These are phyloP conservation scores for Colletotrichum sp. DNA, from an alignment of 2,329 filamentous ascomycete genomes.

Conservation along the genomic window DNA sequence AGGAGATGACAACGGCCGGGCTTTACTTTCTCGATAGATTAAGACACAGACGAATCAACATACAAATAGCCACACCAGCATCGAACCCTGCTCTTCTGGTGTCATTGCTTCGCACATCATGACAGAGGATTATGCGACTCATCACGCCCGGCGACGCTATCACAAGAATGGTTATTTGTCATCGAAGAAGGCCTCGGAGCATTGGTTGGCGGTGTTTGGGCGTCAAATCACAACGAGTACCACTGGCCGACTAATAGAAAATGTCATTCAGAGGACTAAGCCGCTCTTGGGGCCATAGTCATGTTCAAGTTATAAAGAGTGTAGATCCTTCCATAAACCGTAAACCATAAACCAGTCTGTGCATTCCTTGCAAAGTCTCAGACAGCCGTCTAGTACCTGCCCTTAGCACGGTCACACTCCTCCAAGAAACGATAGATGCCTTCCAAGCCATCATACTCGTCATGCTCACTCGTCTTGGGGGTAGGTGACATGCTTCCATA, in stretches of 20 bases:
- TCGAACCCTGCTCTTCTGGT: not conserved
- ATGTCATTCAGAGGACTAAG: constrained; percentile 16
- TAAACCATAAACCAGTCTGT: not conserved
- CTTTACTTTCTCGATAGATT: not conserved
- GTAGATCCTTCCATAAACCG: constrained; percentile 21
- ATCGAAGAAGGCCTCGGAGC: not conserved
- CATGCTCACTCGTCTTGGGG: constrained; percentile 44
- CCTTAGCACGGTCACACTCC: constrained; percentile 56
- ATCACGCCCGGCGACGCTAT: not conserved
- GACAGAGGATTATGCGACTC: not conserved
- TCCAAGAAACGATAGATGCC: constrained; percentile 64
- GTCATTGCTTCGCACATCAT: not conserved
- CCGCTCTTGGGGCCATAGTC: not conserved
- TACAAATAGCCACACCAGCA: not conserved
- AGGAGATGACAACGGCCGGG: not conserved
- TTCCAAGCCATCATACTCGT: constrained; percentile 60
- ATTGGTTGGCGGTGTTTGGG: not conserved
- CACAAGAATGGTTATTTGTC: not conserved
- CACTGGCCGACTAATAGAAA: constrained; percentile 15
- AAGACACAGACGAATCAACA: not conserved
- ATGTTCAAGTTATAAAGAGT: constrained; percentile 24
- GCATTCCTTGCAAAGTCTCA: not conserved
- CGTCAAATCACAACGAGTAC: not conserved
- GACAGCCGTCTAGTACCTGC: constrained; percentile 22
- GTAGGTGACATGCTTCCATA: constrained; percentile 56